Percentiles rank a stretch among this genome's conserved stretches.
phyloP scores from a whole-genome alignment of 495 filamentous ascomycete genomes.

The Neurospora sp. region DNA sequence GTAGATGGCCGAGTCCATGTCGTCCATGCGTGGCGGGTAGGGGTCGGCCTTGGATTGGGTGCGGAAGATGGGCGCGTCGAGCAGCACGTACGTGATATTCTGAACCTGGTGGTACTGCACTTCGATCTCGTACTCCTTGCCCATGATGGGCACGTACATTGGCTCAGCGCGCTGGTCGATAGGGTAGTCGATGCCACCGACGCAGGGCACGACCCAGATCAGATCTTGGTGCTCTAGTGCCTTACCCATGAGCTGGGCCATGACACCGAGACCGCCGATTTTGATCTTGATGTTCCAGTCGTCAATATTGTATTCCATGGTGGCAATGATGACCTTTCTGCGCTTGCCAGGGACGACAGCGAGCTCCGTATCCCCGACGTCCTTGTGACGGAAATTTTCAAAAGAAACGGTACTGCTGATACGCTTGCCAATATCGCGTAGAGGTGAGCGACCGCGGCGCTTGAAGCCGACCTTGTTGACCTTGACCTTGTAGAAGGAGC shows the following conservation, averaged over 20 bases:
- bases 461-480: slow-evolving; percentile 53
- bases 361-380: slow-evolving; percentile 52
- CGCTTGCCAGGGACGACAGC: slow-evolving; percentile 48
- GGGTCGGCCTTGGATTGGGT: slow-evolving; percentile 53
- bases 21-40: slow-evolving; percentile 62
- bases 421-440: slow-evolving; percentile 11
- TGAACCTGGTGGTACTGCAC: slow-evolving; percentile 56
- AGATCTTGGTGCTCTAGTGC: slow-evolving; percentile 58
- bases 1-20: slow-evolving; percentile 60
- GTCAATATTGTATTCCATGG: slow-evolving; percentile 64
- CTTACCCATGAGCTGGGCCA: slow-evolving; percentile 63
- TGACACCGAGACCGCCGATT: slow-evolving; percentile 62
- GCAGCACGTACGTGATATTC: slow-evolving; percentile 63
- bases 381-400: slow-evolving; percentile 30
- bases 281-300: slow-evolving; percentile 67
- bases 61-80: slow-evolving; percentile 61
- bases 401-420: slow-evolving; percentile 14
- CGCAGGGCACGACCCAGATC: slow-evolving; percentile 68
- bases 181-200: slow-evolving; percentile 56
- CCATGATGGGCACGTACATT: slow-evolving; percentile 54
- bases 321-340: slow-evolving; percentile 51
- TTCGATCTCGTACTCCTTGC: slow-evolving; percentile 47
- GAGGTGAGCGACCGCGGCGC: slow-evolving; percentile 20
- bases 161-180: slow-evolving; percentile 47
- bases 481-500: slow-evolving; percentile 49